These are phyloP conservation scores for Trifolium dubium DNA, from an alignment of 306 rosid species.

Conservation along the genomic window DNA sequence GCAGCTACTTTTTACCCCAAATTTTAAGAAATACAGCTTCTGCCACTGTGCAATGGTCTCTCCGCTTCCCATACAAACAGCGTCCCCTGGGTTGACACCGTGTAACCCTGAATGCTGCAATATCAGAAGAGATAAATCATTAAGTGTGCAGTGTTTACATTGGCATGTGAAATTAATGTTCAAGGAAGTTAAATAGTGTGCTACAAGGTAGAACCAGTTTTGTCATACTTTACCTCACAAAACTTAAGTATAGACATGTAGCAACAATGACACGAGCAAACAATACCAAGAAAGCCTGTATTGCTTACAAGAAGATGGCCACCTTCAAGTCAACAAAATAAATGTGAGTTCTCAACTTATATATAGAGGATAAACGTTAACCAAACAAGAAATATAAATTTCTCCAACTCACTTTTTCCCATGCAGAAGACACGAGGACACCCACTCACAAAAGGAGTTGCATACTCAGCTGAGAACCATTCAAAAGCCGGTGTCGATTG, in stretches of 20 bases:
- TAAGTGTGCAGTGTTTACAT: constrained; percentile 27
- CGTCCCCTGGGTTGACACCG: constrained; percentile 62
- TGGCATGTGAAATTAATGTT: constrained; percentile 17
- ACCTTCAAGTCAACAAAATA: constrained; percentile 41
- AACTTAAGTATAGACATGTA: constrained; percentile 75
- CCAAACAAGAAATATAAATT: constrained; percentile 14
- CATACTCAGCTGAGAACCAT: constrained; percentile 21
- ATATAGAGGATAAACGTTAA: constrained; percentile 8
- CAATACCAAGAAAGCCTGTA: constrained; percentile 60
- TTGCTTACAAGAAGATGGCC: constrained; percentile 53
- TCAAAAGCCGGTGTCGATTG: constrained; percentile 33
- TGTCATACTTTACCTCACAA: constrained; percentile 61
- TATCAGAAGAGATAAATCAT: constrained; percentile 30
- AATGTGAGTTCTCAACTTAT: constrained; percentile 37
- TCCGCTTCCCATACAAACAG: constrained; percentile 63
- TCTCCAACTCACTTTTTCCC: constrained; percentile 46
- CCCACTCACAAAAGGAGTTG: constrained; percentile 35
- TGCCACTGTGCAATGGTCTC: constrained; percentile 67
- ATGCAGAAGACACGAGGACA: constrained; percentile 54
- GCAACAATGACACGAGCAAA: constrained; percentile 66
- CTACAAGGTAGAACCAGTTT: constrained; percentile 2
- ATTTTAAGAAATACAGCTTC: constrained; percentile 56
- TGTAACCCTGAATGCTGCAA: constrained; percentile 70
- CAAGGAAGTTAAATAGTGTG: constrained; percentile 12
- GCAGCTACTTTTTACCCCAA: constrained; percentile 57